phyloP scores from a whole-genome alignment of 2,329 filamentous ascomycete genomes.

The Domatiomyces catenatus region DNA sequence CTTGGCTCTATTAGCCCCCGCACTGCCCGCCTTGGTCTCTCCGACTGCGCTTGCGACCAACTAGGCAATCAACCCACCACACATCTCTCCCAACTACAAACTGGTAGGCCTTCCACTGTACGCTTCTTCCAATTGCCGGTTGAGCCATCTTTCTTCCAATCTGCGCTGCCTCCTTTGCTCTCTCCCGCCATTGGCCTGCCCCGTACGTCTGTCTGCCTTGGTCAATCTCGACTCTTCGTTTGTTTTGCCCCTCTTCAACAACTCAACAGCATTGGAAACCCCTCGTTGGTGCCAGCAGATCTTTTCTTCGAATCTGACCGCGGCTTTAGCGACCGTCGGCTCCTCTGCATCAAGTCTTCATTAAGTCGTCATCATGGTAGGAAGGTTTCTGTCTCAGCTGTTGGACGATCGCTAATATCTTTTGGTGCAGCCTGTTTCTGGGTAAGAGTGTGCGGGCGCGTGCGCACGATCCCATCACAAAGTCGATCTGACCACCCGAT shows the following conservation, averaged over 20 bases:
- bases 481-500: slow-evolving; percentile 5
- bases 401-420: slow-evolving; percentile 2
- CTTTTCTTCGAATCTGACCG: not conserved
- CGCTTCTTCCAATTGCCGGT: too few species aligned
- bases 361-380: slow-evolving; percentile 10
- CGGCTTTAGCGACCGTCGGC: not conserved
- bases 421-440: slow-evolving; percentile 14
- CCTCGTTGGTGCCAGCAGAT: not conserved
- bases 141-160: not conserved
- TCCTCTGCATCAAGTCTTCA: not conserved
- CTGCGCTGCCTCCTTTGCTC: not conserved
- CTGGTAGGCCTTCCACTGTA: not conserved
- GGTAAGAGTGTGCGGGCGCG: slow-evolving; percentile 12
- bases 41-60: not conserved
- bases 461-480: not conserved
- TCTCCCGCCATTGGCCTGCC: not conserved
- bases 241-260: not conserved
- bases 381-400: not conserved
- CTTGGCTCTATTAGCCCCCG: not conserved
- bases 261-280: not conserved
- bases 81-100: not conserved
- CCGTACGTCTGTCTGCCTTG: not conserved
- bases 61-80: slow-evolving; percentile 3
- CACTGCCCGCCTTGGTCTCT: not conserved
- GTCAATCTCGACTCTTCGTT: not conserved